Evolutionary conservation across 2,329 filamentous ascomycete genomes (phyloP).

Genomic region (Fusarium sambucinum): DNA sequence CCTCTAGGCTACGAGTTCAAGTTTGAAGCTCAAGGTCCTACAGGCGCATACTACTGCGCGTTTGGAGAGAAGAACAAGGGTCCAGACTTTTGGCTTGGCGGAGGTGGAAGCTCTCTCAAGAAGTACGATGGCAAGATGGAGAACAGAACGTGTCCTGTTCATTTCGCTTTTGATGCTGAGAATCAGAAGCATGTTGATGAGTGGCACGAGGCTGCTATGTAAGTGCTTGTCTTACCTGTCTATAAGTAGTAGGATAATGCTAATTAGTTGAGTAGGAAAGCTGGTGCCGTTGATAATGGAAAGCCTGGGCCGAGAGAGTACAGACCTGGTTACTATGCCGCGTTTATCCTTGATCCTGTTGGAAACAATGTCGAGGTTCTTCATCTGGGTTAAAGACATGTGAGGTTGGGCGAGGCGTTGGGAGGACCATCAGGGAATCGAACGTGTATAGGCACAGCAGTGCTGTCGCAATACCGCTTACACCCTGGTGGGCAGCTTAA

Average conservation of each 20-base stretch:
- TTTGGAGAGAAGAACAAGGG: constrained; percentile 35
- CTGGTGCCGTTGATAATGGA: constrained; percentile 63
- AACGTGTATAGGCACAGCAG: too few relatives aligned
- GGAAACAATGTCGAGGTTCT: constrained; percentile 67
- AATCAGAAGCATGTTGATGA: constrained; percentile 39
- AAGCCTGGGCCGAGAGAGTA: constrained; percentile 61
- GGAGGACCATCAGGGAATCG: not conserved
- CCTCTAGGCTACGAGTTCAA: constrained; percentile 45
- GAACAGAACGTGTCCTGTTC: constrained; percentile 38
- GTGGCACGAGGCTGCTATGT: constrained; percentile 46
- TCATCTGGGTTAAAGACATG: constrained; percentile 28
- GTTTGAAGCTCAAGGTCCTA: constrained; percentile 29
- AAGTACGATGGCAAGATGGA: constrained; percentile 44
- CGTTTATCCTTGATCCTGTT: constrained; percentile 62
- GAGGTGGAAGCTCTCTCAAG: constrained; percentile 27
- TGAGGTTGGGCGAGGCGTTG: not conserved
- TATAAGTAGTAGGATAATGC: accelerated
- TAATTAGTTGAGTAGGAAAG: constrained; percentile 48
- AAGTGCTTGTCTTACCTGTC: constrained; percentile 14
- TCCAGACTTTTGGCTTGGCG: constrained; percentile 47
- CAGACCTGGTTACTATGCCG: constrained; percentile 61
- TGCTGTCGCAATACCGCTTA: too few relatives aligned
- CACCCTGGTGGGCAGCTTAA: not conserved
- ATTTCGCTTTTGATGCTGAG: constrained; percentile 42
- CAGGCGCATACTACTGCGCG: constrained; percentile 35